Evolutionary conservation across 352 stramenopile genomes (phyloP), one percentile per base, ranked within the genome.

Genomic region (Phytopythium ostracodes): DNA sequence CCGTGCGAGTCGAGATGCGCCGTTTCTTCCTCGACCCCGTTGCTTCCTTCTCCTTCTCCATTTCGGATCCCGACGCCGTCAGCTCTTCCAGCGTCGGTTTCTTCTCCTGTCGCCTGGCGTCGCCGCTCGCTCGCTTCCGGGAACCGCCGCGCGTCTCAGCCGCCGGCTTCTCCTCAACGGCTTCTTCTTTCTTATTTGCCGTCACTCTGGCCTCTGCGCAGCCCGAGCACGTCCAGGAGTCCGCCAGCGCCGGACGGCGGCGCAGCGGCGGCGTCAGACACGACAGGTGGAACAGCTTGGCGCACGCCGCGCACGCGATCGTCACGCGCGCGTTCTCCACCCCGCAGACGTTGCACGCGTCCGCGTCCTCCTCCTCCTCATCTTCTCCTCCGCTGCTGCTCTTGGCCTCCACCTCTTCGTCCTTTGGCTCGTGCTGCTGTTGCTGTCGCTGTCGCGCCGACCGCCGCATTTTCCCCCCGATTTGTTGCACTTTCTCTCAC

Each of bases 181-280:
- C 40, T 20, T 44, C 40, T 22, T 6, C 17, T 12, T 22, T 15
- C 17, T 8, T 44, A 7, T 17, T 52, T 50, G 54, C 4, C 27
- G 7, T 43, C 51, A 3, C 22, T 27, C 9, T 36, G 14, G 53
- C 4, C 15, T 46, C 24, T 33, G 55, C 59, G 38, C 81, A 91
- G 22, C 50, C 40, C 11, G 56, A 24, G 53, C 83, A 92, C 31
- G 65, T 55, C 84, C 80, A 91, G 1, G 57, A 59, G 33, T 73
- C 66, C 20, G 51, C 68, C 38, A 72, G 50, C 55, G 60, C 62
- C 11, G 81, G 80, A 0, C 77, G 76, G 1, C 79, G 79, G 49
- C 72, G 73, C 43, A 88, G 64, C 42, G 75, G 71, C 52, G 84
- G 84, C 27, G 57, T 56, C n/a, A 79, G 68, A 63, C 84, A 93